Evolutionary conservation across 2,329 filamentous ascomycete species (phyloP).

Genomic region (Coleophoma eucalyptorum): DNA sequence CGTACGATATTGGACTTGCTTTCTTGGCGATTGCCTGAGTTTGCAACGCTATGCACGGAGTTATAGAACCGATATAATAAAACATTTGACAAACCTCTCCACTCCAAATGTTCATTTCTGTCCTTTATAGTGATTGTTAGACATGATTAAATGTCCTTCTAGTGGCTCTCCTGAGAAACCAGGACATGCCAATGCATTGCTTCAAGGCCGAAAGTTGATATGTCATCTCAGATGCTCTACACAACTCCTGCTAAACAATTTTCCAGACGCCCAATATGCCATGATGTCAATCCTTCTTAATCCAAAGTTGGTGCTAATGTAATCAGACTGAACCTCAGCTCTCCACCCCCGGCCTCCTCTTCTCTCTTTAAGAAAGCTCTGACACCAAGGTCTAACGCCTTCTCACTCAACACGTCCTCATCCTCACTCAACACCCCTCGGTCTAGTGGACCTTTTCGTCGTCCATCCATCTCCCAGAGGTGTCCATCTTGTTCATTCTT

Average conservation of each 20-base stretch:
- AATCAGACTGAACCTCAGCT: constrained; percentile 26
- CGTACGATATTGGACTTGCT: not conserved
- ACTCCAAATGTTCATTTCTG: too few relatives aligned
- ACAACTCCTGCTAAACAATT: too few relatives aligned
- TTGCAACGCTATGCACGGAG: too few relatives aligned
- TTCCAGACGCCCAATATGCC: too few relatives aligned
- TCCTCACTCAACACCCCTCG: constrained; percentile 39
- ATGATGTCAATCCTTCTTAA: not conserved
- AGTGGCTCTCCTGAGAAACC: too few relatives aligned
- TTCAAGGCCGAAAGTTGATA: too few relatives aligned
- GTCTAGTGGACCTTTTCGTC: constrained; percentile 46
- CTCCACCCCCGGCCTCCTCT: constrained; percentile 17
- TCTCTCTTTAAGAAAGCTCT: constrained; percentile 32
- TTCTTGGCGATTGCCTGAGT: not conserved
- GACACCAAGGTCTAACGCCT: constrained; percentile 67
- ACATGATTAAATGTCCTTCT: too few relatives aligned
- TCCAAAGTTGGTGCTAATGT: constrained; percentile 21
- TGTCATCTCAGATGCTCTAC: too few relatives aligned
- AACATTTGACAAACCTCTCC: too few relatives aligned
- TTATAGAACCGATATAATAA: too few relatives aligned
- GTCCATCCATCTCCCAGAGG: constrained; percentile 70
- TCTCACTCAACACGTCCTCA: constrained; percentile 73
- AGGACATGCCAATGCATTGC: too few relatives aligned
- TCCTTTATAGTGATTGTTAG: too few relatives aligned
- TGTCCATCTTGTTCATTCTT: constrained; percentile 65